Evolutionary conservation across 345 rosid genomes (phyloP).

Genomic region (Pistacia integerrima): DNA sequence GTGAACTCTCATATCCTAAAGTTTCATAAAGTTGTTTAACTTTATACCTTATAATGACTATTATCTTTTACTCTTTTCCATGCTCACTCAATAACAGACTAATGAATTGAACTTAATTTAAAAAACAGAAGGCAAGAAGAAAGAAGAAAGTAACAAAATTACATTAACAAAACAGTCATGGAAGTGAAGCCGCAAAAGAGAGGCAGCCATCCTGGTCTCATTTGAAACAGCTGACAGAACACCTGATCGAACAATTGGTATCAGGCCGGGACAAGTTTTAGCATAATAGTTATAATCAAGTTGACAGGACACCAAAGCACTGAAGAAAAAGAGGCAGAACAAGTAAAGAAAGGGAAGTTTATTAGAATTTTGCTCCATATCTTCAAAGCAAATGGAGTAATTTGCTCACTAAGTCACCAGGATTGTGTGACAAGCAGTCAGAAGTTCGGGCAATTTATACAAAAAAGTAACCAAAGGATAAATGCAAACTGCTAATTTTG

Average conservation of each 20-base stretch:
- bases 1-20: no score
- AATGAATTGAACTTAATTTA: no score
- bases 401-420: neutral
- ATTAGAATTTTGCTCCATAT: constrained; percentile 32
- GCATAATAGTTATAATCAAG: constrained; percentile 60
- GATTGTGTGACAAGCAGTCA: constrained; percentile 8
- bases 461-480: constrained; percentile 1
- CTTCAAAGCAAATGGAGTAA: constrained; percentile 1
- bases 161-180: constrained; percentile 73
- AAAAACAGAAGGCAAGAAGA: no score
- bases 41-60: no score
- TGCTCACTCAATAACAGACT: no score
- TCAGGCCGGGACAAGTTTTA: constrained; percentile 47
- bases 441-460: constrained; percentile 36
- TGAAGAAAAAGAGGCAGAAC: constrained; percentile 33
- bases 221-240: constrained; percentile 56
- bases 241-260: constrained; percentile 43
- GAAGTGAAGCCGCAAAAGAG: constrained; percentile 67
- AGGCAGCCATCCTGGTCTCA: constrained; percentile 71
- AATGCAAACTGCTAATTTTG: neutral
- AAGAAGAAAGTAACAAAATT: constrained; percentile 13
- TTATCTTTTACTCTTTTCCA: no score
- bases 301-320: constrained; percentile 42
- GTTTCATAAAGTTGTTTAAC: no score
- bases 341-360: constrained; percentile 26